phyloP scores from a whole-genome alignment of 169 alveolate species.

The Plasmodium inui region DNA sequence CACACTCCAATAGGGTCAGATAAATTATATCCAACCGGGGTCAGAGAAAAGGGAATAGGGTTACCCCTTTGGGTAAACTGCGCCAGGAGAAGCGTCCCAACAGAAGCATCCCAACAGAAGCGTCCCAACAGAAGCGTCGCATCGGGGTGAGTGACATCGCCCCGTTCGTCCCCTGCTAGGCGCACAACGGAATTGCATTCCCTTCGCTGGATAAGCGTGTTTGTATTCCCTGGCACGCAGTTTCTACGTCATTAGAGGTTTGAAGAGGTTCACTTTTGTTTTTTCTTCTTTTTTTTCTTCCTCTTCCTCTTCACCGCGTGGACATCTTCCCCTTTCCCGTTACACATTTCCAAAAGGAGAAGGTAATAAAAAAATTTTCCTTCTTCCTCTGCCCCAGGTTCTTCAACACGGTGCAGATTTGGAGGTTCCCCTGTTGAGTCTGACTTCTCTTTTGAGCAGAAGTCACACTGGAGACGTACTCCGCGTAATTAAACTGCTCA shows the following conservation, averaged over 20 bases:
- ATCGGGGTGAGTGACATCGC: not conserved
- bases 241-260: not conserved
- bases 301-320: not conserved
- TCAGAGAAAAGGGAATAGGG: not conserved
- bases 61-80: not conserved
- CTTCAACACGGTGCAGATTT: conserved; percentile 7
- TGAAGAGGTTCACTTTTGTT: not conserved
- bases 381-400: conserved; percentile 5
- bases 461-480: not conserved
- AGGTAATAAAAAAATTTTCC: conserved; percentile 20
- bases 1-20: not conserved
- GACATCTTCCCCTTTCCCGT: not conserved
- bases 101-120: no score
- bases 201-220: not conserved
- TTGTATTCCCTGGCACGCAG: not conserved
- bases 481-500: conserved; percentile 13
- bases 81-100: not conserved
- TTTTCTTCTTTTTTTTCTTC: not conserved
- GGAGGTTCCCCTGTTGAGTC: not conserved
- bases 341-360: conserved; percentile 20
- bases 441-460: not conserved
- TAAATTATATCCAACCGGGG: not conserved
- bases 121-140: not conserved
- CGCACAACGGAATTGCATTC: not conserved
- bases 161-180: not conserved